Evolutionary conservation across 352 stramenopile species (phyloP).

Genomic region (Phytophthora hibernalis): DNA sequence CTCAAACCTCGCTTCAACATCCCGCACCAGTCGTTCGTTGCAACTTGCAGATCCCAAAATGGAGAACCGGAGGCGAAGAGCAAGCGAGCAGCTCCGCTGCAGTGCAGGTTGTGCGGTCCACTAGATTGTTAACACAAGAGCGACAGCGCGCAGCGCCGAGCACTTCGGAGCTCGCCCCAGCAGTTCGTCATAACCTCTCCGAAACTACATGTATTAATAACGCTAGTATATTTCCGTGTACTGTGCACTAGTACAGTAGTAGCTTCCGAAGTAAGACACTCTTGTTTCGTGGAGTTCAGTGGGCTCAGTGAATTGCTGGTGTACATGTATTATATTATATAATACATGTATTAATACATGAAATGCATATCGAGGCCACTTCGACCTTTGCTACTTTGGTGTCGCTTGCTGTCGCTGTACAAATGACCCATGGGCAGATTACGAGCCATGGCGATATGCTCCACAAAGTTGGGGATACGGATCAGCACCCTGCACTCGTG

Average conservation of each 20-base stretch:
- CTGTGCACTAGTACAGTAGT: too few relatives aligned
- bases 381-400: neutral
- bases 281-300: too few relatives aligned
- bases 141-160: neutral
- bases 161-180: neutral
- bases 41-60: slow-evolving; percentile 22
- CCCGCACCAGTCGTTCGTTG: slow-evolving; percentile 17
- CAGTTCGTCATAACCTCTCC: neutral
- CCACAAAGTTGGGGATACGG: too few relatives aligned
- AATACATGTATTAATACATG: too few relatives aligned
- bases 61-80: slow-evolving; percentile 12
- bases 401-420: too few relatives aligned
- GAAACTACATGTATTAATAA: too few relatives aligned
- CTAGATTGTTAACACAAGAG: slow-evolving; percentile 15
- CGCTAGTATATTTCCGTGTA: too few relatives aligned
- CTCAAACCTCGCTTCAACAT: slow-evolving; percentile 24
- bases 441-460: slow-evolving; percentile 12
- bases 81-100: neutral
- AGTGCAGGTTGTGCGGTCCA: slow-evolving; percentile 15
- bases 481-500: slow-evolving; percentile 20
- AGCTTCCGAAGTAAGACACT: too few relatives aligned
- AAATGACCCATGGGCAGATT: too few relatives aligned
- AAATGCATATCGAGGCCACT: neutral
- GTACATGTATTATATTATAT: too few relatives aligned
- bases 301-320: too few relatives aligned